These are phyloP conservation scores for Yamadazyma atmosphaerica DNA, from an alignment of 1,139 yeast species.

Conservation along the genomic window DNA sequence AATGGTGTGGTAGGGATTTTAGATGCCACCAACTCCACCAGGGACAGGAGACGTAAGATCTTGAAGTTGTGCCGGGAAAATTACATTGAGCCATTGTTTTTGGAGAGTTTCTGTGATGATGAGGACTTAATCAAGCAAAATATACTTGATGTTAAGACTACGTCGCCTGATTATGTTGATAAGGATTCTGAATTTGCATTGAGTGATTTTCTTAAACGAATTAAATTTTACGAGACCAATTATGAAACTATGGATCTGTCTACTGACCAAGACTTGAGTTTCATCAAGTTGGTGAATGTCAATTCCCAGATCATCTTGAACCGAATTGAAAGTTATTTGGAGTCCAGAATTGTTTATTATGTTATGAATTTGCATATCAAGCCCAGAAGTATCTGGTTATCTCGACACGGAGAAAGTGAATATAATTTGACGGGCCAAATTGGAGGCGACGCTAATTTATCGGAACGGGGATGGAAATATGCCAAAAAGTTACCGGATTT, in stretches of 20 bases:
- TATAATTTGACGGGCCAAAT: slow-evolving; percentile 91
- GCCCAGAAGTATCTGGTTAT: slow-evolving; percentile 88
- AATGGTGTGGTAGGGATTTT: slow-evolving; percentile 88
- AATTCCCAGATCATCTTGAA: slow-evolving; percentile 86
- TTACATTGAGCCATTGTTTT: slow-evolving; percentile 82
- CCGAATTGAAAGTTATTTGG: slow-evolving; percentile 82
- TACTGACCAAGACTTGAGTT: slow-evolving; percentile 67
- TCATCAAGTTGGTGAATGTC: slow-evolving; percentile 83
- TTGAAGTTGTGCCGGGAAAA: slow-evolving; percentile 62
- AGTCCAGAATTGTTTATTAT: slow-evolving; percentile 90
- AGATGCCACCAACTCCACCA: slow-evolving; percentile 81
- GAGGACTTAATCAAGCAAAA: slow-evolving; percentile 74
- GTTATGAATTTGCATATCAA: slow-evolving; percentile 94
- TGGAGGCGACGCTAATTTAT: slow-evolving; percentile 91
- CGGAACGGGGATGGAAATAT: slow-evolving; percentile 83
- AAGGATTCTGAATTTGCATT: slow-evolving; percentile 72
- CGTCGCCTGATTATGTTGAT: slow-evolving; percentile 84
- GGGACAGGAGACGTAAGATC: slow-evolving; percentile 67
- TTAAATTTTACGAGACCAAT: slow-evolving; percentile 66
- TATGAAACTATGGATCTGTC: slow-evolving; percentile 70
- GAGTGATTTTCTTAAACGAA: slow-evolving; percentile 69
- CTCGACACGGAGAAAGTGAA: slow-evolving; percentile 93
- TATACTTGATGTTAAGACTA: slow-evolving; percentile 79
- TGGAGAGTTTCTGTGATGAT: slow-evolving; percentile 91
- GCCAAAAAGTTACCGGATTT: slow-evolving; percentile 81